Evolutionary conservation across 139 green algal genomes (phyloP), one percentile per base, ranked within the genome.

Genomic region (Micractinium sp.): DNA sequence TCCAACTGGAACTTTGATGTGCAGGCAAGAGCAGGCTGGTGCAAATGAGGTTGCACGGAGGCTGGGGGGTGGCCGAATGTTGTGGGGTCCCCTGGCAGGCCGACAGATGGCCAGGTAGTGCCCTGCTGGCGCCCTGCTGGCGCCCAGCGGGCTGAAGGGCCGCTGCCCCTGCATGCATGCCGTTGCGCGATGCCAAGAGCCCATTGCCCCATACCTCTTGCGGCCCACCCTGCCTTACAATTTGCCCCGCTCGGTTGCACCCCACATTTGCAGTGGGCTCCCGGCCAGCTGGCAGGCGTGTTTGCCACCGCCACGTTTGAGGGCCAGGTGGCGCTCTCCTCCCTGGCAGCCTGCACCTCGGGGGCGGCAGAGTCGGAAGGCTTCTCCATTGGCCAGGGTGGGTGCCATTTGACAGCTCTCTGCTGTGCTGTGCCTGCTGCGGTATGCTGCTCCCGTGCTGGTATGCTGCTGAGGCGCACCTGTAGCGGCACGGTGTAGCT

Each of bases 1-100:
- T 81, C 53, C 31, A 96, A 97, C 89, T 98, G 95, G 95, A 97
- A 97, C 91, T 97, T 98, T 63, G 95, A 99, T 85, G 93, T 98
- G 74, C 91, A 95, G 91, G 94, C 31, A 77, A 38, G 71, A 77
- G 14, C 9, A 16, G 2, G 2, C 63, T 29, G 9, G 4, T 29
- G 3, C 20, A 27, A 71, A 29, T 27, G 12, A 7, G 19, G 22
- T 56, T 56, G 47, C 47, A 56, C 7, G 47, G 47, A 56, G 47
- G 47, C 47, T 56, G 47, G 47, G 47, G 47, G 47, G 47, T 56
- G 47, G 47, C 47, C 5, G 47, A 9, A 56, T 56, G 47, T n/a
- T 5, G 47, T 56, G 47, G 47, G 47, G 9, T 56, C n/a, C n/a
- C n/a, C n/a, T n/a, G n/a, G n/a, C n/a, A n/a, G n/a, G n/a, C n/a